These are phyloP conservation scores for Chaetomium strumarium DNA, from an alignment of 2,329 filamentous ascomycete genomes.

Conservation along the genomic window DNA sequence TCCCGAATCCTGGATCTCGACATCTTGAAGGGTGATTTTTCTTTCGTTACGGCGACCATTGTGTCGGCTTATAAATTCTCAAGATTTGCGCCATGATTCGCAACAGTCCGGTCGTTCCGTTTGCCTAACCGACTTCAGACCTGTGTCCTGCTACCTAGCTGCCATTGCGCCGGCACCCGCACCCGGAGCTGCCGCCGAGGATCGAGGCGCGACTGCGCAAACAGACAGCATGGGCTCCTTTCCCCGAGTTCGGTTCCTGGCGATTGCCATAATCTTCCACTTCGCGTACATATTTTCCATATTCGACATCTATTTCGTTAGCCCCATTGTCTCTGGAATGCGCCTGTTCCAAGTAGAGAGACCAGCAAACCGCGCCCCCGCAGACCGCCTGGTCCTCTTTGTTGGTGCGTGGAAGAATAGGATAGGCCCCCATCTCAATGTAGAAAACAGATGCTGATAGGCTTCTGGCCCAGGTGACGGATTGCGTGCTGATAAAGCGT, in stretches of 20 bases:
- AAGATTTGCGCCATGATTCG: conserved; percentile 16
- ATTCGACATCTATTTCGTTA: conserved; percentile 98
- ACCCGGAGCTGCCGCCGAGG: not conserved
- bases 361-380: conserved; percentile 61
- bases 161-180: not conserved
- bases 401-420: conserved; percentile 59
- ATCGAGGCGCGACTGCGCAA: conserved; percentile 8
- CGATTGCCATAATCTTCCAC: conserved; percentile 87
- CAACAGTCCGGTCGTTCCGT: conserved; percentile 5
- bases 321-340: conserved; percentile 96
- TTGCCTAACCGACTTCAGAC: conserved; percentile 3
- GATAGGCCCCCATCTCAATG: conserved; percentile 5
- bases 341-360: conserved; percentile 67
- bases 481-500: conserved; percentile 93
- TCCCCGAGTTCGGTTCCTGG: conserved; percentile 73
- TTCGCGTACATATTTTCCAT: conserved; percentile 91
- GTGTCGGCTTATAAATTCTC: conserved; percentile 1
- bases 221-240: conserved; percentile 46
- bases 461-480: conserved; percentile 61
- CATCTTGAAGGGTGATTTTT: not conserved
- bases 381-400: conserved; percentile 84
- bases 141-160: not conserved
- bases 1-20: not conserved
- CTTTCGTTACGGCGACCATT: not conserved
- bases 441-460: not conserved